Conservation (phyloP, 2,329 filamentous ascomycete genomes). For the Madurella fahalii region DNA sequence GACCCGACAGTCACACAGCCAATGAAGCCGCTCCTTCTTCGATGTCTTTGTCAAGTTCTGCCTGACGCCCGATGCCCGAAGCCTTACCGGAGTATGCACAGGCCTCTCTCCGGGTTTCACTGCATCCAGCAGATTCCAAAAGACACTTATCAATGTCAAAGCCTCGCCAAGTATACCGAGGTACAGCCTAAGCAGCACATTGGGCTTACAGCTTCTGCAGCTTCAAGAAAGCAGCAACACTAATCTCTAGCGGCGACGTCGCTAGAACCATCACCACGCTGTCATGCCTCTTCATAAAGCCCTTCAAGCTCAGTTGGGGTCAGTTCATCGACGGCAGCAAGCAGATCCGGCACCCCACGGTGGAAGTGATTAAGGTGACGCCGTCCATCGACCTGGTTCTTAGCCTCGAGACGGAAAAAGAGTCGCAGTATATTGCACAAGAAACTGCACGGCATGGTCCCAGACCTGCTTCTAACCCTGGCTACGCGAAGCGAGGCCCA, state of each 20-base stretch:
- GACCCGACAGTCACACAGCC: conserved; percentile 23
- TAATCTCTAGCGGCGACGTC: conserved; percentile 25
- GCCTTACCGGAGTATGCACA: not conserved
- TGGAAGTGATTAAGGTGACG: conserved; percentile 25
- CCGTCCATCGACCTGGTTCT: conserved; percentile 24
- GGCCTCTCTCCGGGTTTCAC: too few species aligned
- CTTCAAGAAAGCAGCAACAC: conserved; percentile 20
- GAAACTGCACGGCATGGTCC: conserved; percentile 13
- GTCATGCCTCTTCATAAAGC: conserved; percentile 23
- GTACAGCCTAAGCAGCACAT: conserved; percentile 18
- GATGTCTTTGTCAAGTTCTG: conserved; percentile 26
- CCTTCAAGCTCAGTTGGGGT: conserved; percentile 25
- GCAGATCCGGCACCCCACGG: conserved; percentile 25
- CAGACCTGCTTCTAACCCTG: not conserved
- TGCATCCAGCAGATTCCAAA: conserved; percentile 22
- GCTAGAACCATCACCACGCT: conserved; percentile 27
- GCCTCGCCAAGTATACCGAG: conserved; percentile 26
- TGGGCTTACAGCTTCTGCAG: conserved; percentile 26
- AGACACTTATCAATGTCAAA: conserved; percentile 24
- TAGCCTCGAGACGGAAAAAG: conserved; percentile 24
- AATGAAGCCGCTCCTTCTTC: conserved; percentile 23
- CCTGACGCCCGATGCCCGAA: conserved; percentile 15
- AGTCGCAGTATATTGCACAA: conserved; percentile 26
- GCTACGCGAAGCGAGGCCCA: not conserved
- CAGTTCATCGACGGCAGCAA: conserved; percentile 28